Percentiles rank a stretch among this genome's conserved stretches.
Conservation (phyloP, 805 yeast genomes). For the Blastobotrys parvus region DNA sequence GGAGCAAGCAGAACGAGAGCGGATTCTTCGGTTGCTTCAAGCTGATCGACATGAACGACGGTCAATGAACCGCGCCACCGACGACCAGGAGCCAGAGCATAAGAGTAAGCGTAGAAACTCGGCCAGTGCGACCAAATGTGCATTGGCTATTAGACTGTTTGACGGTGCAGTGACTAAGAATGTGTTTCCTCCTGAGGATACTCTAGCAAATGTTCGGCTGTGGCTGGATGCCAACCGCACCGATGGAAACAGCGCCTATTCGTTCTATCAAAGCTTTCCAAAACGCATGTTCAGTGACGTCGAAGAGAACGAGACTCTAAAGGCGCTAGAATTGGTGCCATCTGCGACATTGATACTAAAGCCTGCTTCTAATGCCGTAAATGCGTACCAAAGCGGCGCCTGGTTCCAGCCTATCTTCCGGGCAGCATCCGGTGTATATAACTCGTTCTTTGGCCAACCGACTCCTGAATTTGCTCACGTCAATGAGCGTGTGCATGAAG, state of each 20-base stretch:
- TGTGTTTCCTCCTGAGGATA: conserved; percentile 38
- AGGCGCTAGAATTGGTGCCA: conserved; percentile 53
- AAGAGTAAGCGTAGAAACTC: conserved; percentile 7
- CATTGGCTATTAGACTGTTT: conserved; percentile 52
- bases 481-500: no score
- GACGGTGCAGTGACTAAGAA: conserved; percentile 55
- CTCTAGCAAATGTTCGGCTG: conserved; percentile 49
- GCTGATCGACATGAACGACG: conserved; percentile 45
- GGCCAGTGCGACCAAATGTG: conserved; percentile 25
- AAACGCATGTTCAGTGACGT: conserved; percentile 53
- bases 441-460: no score
- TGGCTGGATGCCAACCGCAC: conserved; percentile 50
- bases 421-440: no score
- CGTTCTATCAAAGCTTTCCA: conserved; percentile 48
- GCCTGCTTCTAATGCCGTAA: conserved; percentile 37
- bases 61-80: conserved; percentile 10
- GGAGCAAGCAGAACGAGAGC: conserved; percentile 41
- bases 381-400: no score
- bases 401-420: no score
- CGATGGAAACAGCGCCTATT: conserved; percentile 40
- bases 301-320: conserved; percentile 50
- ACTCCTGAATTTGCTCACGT: no score
- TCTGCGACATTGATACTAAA: conserved; percentile 69
- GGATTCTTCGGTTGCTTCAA: conserved; percentile 45
- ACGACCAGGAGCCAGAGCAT: conserved; percentile 1